Percentiles rank a stretch among this genome's conserved stretches.
phyloP scores from a whole-genome alignment of 2,329 filamentous ascomycete genomes.

The Chrysoporthe puriensis region DNA sequence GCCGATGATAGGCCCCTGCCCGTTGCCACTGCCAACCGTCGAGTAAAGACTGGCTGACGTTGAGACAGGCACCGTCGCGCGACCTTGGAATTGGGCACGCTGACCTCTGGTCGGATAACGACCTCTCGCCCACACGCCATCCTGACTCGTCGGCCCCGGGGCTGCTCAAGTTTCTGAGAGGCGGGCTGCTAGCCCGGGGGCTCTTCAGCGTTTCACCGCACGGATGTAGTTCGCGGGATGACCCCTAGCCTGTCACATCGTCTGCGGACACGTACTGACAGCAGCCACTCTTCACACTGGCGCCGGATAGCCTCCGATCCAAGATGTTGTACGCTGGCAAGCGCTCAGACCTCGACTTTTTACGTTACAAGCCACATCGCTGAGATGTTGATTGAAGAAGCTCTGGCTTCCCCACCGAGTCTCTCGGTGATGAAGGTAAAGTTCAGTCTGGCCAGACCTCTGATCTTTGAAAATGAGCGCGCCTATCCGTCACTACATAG shows the following conservation, averaged over 20 bases:
- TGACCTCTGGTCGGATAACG: neutral
- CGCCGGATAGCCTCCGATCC: too few relatives aligned
- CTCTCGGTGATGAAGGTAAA: neutral
- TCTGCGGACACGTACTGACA: neutral
- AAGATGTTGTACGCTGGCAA: neutral
- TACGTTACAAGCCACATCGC: neutral
- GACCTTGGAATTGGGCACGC: neutral
- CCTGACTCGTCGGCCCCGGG: neutral
- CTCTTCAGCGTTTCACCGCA: slow-evolving; percentile 14
- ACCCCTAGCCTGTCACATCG: slow-evolving; percentile 13
- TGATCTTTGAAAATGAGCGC: neutral
- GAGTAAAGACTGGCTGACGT: neutral
- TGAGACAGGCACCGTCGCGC: slow-evolving; percentile 1
- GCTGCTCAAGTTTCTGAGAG: neutral
- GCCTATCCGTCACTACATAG: neutral
- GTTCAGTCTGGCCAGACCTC: neutral
- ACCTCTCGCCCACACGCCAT: neutral
- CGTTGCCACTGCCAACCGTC: neutral
- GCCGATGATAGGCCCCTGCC: neutral
- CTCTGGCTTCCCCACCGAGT: neutral
- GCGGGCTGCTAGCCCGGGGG: neutral
- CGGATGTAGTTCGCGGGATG: slow-evolving; percentile 10
- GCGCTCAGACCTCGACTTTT: neutral
- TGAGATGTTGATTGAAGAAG: neutral
- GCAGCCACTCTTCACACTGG: neutral